Evolutionary conservation across 345 rosid genomes (phyloP), one percentile per base, ranked within the genome.

Genomic region (Streptanthus diversifolius): DNA sequence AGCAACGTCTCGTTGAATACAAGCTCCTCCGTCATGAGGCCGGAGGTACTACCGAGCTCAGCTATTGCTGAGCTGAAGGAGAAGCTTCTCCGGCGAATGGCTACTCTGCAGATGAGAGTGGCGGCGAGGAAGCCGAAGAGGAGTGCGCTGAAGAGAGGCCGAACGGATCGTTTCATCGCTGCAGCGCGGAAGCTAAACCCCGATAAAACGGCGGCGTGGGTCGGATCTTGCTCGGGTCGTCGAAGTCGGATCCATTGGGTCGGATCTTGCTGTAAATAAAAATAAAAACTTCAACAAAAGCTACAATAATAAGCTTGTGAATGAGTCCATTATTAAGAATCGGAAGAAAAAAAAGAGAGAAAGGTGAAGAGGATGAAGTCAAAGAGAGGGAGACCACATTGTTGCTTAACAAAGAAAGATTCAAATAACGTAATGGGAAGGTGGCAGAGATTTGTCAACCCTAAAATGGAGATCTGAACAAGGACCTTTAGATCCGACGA

Each of bases 101-200:
- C 74, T 12, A 82, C 72, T 72, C 92, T 83, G 71, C 75, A 86
- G 67, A 78, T 82, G 51, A 90, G 85, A 4, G 87, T 81, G 18
- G 74, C 71, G 63, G 86, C 83, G 79, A 90, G 72, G 63, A 79
- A 79, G 1, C 80, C 59, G 77, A 93, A 86, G 35, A 90, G 55
- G 8, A 90, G 72, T 52, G 86, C 75, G 68, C 86, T 84, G 57
- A 82, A 74, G 54, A 88, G 71, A 40, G 93, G 90, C 33, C 92
- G 86, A 32, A 84, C 80, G 45, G 98, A 83, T 68, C 89, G 81
- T 78, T 93, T 93, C 90, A 90, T 93, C 61, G 65, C 21, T 51
- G 22, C 2, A 25, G 27, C 27, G 2, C n/a, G n/a, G n/a, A 35
- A 67, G 69, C 71, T 73, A 75, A 36, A 37, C 44, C 37, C 66